These are phyloP conservation scores for Fusarium domesticum DNA, from an alignment of 2,329 filamentous ascomycete genomes.

Conservation along the genomic window DNA sequence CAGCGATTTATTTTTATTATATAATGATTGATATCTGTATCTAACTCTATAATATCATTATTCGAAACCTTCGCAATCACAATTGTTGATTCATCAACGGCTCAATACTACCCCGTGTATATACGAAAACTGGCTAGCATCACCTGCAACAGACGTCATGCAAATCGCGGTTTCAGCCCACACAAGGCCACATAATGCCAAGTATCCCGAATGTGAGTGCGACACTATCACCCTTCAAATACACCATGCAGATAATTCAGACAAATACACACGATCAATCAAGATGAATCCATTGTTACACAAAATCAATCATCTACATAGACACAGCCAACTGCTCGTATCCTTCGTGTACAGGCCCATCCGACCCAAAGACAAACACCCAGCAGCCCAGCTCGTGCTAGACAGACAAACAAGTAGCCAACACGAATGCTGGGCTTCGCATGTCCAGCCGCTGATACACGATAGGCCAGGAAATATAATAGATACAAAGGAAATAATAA, in stretches of 20 bases:
- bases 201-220: constrained; percentile 17
- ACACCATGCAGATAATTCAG: too few relatives aligned
- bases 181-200: background rate
- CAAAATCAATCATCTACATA: too few relatives aligned
- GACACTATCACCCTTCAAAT: too few relatives aligned
- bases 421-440: constrained; percentile 9
- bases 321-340: too few relatives aligned
- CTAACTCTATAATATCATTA: background rate
- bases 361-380: constrained; percentile 24
- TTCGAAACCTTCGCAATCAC: background rate
- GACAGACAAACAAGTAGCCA: constrained; percentile 9
- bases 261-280: too few relatives aligned
- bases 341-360: too few relatives aligned
- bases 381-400: constrained; percentile 18
- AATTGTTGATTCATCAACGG: background rate
- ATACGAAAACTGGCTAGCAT: constrained; percentile 27
- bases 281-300: too few relatives aligned
- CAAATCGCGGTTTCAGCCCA: constrained; percentile 1
- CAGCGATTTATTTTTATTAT: background rate
- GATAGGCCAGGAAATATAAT: constrained; percentile 26
- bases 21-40: background rate
- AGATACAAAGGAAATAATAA: constrained; percentile 29
- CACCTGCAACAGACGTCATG: too few relatives aligned
- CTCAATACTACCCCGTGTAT: constrained; percentile 6
- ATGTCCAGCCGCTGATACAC: constrained; percentile 27